These are phyloP conservation scores for Volvox africanus DNA, from an alignment of 139 green algal species.

Conservation along the genomic window DNA sequence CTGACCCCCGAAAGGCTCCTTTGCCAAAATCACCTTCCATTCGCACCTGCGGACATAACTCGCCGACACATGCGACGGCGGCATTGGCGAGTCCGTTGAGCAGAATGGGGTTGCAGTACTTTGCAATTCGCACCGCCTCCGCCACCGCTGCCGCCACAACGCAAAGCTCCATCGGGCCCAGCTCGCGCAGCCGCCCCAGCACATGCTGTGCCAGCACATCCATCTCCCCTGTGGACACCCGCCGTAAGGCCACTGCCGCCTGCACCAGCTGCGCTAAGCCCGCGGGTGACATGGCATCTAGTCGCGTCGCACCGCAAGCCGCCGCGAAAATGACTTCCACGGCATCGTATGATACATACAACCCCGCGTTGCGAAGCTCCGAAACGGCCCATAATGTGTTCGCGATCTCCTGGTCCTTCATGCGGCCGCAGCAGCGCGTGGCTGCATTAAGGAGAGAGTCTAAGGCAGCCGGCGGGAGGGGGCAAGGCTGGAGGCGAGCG, in stretches of 20 bases:
- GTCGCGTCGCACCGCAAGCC: neutral
- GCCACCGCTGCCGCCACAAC: conserved; percentile 33
- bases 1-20: too few relatives aligned
- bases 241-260: conserved; percentile 14
- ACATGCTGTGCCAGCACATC: conserved; percentile 15
- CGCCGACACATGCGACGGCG: neutral
- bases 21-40: too few relatives aligned
- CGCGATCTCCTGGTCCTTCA: conserved; percentile 48
- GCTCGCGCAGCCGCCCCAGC: neutral
- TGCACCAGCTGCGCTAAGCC: conserved; percentile 39
- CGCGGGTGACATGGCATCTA: neutral
- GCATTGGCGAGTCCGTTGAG: conserved; percentile 36
- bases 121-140: neutral
- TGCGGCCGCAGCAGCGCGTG: neutral
- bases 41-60: conserved; percentile 31
- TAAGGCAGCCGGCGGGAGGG: neutral
- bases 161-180: conserved; percentile 41
- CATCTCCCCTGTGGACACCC: neutral
- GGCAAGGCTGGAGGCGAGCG: conserved; percentile 15
- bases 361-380: neutral
- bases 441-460: neutral
- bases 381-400: conserved; percentile 52
- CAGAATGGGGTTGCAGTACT: conserved; percentile 35
- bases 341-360: neutral
- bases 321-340: neutral